A percentile compares a stretch with the other conserved stretches of the same genome.
Evolutionary conservation across 73 alveolate genomes (phyloP).

Genomic region (Paramecium sexaurelia): DNA sequence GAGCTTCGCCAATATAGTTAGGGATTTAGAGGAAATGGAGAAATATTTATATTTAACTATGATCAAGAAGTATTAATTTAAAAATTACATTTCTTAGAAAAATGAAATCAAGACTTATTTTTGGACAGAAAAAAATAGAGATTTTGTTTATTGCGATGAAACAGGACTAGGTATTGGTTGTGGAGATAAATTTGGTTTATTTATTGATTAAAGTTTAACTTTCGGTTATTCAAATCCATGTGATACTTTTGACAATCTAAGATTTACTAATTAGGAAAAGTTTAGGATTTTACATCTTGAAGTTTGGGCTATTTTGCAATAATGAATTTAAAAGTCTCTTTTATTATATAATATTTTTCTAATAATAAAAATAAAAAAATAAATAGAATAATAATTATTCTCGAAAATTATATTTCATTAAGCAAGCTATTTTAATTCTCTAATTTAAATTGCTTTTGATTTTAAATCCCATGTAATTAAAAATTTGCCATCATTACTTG

Average conservation of each 20-base stretch:
- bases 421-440: no score
- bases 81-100: background rate
- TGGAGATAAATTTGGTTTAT: slow-evolving; percentile 56
- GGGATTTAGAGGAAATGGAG: slow-evolving; percentile 36
- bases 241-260: slow-evolving; percentile 43
- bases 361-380: no score
- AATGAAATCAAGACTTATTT: background rate
- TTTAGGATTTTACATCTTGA: background rate
- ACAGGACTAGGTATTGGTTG: slow-evolving; percentile 30
- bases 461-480: no score
- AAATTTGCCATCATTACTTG: no score
- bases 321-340: slow-evolving; percentile 5
- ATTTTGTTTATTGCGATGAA: slow-evolving; percentile 21
- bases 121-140: slow-evolving; percentile 36
- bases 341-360: no score
- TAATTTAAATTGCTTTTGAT: no score
- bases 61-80: background rate
- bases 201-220: slow-evolving; percentile 19
- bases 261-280: slow-evolving; percentile 3
- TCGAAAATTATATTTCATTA: no score
- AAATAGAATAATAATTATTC: no score
- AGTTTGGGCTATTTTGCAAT: background rate
- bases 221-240: slow-evolving; percentile 23
- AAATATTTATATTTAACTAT: slow-evolving; percentile 11
- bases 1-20: background rate